Conservation (phyloP, 345 rosid genomes). For the Citrus mangshanensis region DNA sequence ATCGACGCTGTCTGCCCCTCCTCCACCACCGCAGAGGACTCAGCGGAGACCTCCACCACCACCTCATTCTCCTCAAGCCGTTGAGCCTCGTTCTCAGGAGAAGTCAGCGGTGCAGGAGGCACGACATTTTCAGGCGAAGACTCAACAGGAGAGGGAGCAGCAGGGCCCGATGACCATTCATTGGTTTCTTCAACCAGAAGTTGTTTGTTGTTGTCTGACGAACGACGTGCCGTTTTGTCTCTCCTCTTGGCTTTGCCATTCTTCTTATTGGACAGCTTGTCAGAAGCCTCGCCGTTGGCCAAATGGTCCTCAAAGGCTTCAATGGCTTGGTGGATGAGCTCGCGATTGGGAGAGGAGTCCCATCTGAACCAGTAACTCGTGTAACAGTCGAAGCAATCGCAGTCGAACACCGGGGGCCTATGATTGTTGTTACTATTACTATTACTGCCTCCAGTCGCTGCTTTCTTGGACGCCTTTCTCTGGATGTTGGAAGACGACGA, state of each 20-base stretch:
- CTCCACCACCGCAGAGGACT: not conserved
- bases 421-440: conserved; percentile 11
- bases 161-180: not conserved
- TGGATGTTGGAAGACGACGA: conserved; percentile 20
- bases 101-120: not conserved
- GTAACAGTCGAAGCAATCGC: conserved; percentile 91
- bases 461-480: conserved; percentile 37
- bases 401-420: conserved; percentile 50
- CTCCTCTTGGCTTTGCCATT: conserved; percentile 37
- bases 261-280: conserved; percentile 25
- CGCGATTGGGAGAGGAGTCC: conserved; percentile 87
- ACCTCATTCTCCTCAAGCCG: not conserved
- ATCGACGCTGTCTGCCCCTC: conserved; percentile 7
- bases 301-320: conserved; percentile 87
- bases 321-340: conserved; percentile 73
- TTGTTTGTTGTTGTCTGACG: not conserved
- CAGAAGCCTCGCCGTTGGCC: conserved; percentile 26
- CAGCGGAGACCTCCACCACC: not conserved
- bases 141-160: not conserved
- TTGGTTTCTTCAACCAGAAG: not conserved
- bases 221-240: conserved; percentile 40
- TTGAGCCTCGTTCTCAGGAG: conserved; percentile 1
- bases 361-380: conserved; percentile 82
- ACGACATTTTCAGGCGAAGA: not conserved
- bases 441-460: not conserved